phyloP scores from a whole-genome alignment of 2,329 filamentous ascomycete genomes.

The Aspergillus pseudoterreus region DNA sequence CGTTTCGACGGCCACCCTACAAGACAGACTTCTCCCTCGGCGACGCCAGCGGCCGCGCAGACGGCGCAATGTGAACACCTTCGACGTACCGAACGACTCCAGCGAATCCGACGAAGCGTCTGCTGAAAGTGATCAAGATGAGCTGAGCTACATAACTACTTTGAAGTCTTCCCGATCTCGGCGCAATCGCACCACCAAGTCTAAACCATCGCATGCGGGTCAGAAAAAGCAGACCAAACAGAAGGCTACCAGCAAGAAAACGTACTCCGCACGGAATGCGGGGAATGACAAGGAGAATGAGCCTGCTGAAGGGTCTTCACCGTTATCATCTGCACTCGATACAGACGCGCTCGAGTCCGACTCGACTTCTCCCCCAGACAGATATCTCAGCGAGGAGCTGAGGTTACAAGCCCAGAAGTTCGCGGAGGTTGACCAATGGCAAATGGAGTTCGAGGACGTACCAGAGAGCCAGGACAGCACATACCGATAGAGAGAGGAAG shows the following conservation, averaged over 20 bases:
- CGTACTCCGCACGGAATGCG: constrained; percentile 3
- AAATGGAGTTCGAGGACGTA: constrained; percentile 44
- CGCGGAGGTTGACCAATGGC: constrained; percentile 40
- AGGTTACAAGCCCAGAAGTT: constrained; percentile 35
- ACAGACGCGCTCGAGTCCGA: constrained; percentile 28
- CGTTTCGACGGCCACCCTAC: constrained; percentile 34
- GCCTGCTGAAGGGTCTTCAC: constrained; percentile 23
- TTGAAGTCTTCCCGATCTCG: constrained; percentile 14
- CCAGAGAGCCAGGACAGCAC: constrained; percentile 18
- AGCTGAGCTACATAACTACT: constrained; percentile 28
- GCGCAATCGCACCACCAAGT: constrained; percentile 16
- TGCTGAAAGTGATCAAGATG: constrained; percentile 33
- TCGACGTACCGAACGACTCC: constrained; percentile 23
- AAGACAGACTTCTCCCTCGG: constrained; percentile 33
- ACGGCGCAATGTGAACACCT: constrained; percentile 12
- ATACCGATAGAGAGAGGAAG: too few species aligned
- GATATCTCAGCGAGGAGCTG: constrained; percentile 35
- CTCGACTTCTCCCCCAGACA: constrained; percentile 8
- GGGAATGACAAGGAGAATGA: constrained; percentile 31
- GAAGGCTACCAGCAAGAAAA: neutral
- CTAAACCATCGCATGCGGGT: too few species aligned
- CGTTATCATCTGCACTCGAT: constrained; percentile 30
- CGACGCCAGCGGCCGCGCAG: constrained; percentile 26
- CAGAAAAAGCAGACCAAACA: neutral
- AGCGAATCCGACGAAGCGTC: constrained; percentile 22